phyloP scores from a whole-genome alignment of 371 early-diverging fungal species.

The Mortierella sp. region DNA sequence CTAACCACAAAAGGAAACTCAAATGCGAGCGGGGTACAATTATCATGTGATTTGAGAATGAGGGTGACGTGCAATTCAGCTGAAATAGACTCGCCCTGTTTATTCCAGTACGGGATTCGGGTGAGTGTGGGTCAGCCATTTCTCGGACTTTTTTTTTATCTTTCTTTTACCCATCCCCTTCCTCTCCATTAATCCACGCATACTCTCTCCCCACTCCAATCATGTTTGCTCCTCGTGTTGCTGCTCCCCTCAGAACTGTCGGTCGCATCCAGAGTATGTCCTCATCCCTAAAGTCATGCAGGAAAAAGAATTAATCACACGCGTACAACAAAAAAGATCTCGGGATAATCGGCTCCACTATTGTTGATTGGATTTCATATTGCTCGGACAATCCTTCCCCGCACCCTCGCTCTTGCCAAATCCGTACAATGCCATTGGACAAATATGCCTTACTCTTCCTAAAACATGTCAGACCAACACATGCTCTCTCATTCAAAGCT shows the following conservation, averaged over 20 bases:
- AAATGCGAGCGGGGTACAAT: too few species aligned
- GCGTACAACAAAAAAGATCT: neutral
- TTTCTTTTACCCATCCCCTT: neutral
- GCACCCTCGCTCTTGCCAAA: constrained; percentile 12
- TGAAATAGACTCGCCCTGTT: neutral
- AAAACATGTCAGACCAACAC: neutral
- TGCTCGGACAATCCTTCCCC: constrained; percentile 17
- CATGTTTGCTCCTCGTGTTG: constrained; percentile 47
- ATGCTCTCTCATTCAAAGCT: neutral
- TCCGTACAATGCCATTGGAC: constrained; percentile 10
- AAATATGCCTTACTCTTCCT: neutral
- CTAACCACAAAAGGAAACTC: neutral
- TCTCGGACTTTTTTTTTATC: constrained; percentile 10
- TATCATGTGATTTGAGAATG: neutral
- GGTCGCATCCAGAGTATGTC: constrained; percentile 44
- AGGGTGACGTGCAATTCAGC: neutral
- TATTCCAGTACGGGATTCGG: neutral
- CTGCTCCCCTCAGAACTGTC: constrained; percentile 39
- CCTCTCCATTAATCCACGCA: constrained; percentile 1
- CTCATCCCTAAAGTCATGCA: neutral
- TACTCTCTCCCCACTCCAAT: neutral
- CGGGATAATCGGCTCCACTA: neutral
- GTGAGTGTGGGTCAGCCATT: neutral
- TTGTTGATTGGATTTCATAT: neutral
- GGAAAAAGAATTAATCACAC: constrained; percentile 2